Base-by-base conservation (phyloP, 208 protist species). In the Leishmania major region DNA sequence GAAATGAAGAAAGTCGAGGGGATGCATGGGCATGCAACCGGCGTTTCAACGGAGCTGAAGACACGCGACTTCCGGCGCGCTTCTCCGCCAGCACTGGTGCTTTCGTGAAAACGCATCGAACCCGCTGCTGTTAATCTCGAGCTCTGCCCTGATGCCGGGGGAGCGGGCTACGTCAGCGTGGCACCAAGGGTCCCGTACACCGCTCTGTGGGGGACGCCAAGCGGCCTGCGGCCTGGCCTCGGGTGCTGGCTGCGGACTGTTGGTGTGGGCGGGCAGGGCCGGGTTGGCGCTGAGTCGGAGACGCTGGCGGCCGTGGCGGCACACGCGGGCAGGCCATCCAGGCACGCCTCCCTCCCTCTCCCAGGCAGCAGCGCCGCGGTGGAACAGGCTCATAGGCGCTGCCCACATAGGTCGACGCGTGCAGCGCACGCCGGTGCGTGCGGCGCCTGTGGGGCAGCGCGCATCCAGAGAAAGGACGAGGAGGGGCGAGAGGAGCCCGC, bases 1-100 rank as follows among this genome's bases (percentile, higher is more conserved):
- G 59, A 81, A 78, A 83, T 35, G 31, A 84, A 62, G 74, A 43
- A 59, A 13, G 47, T 45, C 25, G 3, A 22, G 8, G 31, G 37
- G 11, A 62, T 25, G 57, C 25, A 13, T n/a, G 25, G 57, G 11
- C n/a, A 13, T 66, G n/a, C n/a, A 40, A 19, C 3, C 37, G n/a
- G n/a, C 57, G 28, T 66, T 22, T 13, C 7, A 66, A n/a, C n/a
- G 25, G 6, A 60, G 55, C 25, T n/a, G 6, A 6, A n/a, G 25
- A 31, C 25, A 62, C 25, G 4, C 7, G 25, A 4, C 3, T 13
- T 31, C 22, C 11, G 25, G 25, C 57, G 57, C 57, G 28, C 57
- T 2, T 25, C 25, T 62, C 57, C 57, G 25, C 15, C 15, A 62
- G 57, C 57, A n/a, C 7, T 25, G 25, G 6, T 7, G 57, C 17